Conservation (phyloP, 306 rosid genomes). For the Delonix regia region DNA sequence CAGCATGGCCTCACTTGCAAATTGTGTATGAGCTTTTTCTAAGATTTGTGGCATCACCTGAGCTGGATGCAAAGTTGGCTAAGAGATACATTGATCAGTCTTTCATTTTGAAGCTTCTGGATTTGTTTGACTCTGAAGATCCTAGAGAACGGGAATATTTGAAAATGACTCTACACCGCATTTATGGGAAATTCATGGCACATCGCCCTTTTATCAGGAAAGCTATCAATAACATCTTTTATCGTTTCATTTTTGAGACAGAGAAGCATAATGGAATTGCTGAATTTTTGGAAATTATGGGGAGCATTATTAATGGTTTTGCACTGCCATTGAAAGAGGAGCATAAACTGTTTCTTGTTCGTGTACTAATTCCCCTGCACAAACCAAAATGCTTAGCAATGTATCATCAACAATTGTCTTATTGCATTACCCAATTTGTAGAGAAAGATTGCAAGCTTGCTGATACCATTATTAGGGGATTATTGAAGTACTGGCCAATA, state of each 20-base stretch:
- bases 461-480: conserved; percentile 70
- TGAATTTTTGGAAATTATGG: conserved; percentile 40
- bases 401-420: conserved; percentile 72
- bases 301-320: conserved; percentile 74
- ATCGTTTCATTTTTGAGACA: conserved; percentile 63
- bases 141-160: conserved; percentile 70
- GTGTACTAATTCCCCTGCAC: conserved; percentile 65
- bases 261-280: conserved; percentile 71
- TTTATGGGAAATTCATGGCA: conserved; percentile 59
- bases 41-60: conserved; percentile 67
- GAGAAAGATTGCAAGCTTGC: conserved; percentile 84
- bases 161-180: conserved; percentile 62
- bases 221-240: conserved; percentile 64
- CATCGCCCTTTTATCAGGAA: conserved; percentile 75
- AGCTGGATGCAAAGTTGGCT: conserved; percentile 68
- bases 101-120: conserved; percentile 64
- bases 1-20: conserved; percentile 77
- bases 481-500: conserved; percentile 77
- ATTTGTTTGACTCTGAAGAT: conserved; percentile 72
- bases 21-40: conserved; percentile 65
- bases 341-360: conserved; percentile 69
- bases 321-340: conserved; percentile 72
- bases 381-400: conserved; percentile 69
- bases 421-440: conserved; percentile 69
- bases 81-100: conserved; percentile 66